Evolutionary conservation across 306 rosid genomes (phyloP).

Genomic region (Rosa rugosa): DNA sequence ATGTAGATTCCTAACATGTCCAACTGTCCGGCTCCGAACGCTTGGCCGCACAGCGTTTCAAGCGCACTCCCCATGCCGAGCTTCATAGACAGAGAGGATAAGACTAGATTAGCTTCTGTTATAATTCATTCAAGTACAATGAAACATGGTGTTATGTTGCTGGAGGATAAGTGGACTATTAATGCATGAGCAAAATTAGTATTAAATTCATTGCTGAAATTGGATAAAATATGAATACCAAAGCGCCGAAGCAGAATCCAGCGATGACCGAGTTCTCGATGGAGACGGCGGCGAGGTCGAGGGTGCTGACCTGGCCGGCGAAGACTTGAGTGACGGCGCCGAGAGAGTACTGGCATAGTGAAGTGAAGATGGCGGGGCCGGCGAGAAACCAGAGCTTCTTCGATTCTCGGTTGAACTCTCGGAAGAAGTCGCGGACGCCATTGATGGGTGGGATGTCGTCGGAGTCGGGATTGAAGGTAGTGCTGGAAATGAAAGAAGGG

Average conservation of each 20-base stretch:
- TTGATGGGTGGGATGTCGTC: conserved; percentile 61
- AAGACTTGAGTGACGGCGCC: conserved; percentile 82
- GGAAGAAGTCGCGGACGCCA: conserved; percentile 38
- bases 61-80: conserved; percentile 95
- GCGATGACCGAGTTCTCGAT: conserved; percentile 89
- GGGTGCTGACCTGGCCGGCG: conserved; percentile 74
- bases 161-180: not conserved
- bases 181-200: not conserved
- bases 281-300: conserved; percentile 83
- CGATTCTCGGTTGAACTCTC: conserved; percentile 48
- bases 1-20: conserved; percentile 82
- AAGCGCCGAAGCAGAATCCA: conserved; percentile 78
- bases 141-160: not conserved
- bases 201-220: too few relatives aligned
- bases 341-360: conserved; percentile 78
- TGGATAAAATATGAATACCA: conserved; percentile 37
- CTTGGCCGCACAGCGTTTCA: conserved; percentile 92
- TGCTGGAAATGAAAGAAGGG: conserved; percentile 23
- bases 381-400: conserved; percentile 91
- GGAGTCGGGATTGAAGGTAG: conserved; percentile 43
- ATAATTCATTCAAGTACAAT: not conserved
- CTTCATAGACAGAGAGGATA: conserved; percentile 32
- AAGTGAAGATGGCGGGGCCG: conserved; percentile 89
- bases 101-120: not conserved
- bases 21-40: conserved; percentile 71